Base-by-base conservation (phyloP, 176 grass and related monocot genomes). In the Oryza australiensis region DNA sequence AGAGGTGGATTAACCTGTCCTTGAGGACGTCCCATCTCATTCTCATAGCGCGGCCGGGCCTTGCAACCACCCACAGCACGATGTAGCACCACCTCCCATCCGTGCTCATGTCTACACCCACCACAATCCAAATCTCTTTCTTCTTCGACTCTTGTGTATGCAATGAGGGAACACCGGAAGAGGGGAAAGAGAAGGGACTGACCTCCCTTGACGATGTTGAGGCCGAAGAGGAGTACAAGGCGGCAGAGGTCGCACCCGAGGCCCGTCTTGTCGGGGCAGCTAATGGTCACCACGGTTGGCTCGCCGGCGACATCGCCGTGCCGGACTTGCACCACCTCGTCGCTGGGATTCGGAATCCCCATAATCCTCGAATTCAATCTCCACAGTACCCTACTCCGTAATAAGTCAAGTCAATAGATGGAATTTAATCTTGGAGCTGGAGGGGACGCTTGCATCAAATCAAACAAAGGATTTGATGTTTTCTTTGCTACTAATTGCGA, bases 221-320 rank as follows among this genome's bases (percentile, higher is more conserved):
- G 89, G 30, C 94, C 91, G 78, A 97, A 97, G 71, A 97, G 91
- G 72, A 97, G 94, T 63, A 97, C 87, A 41, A 88, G 57, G 10
- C 94, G 89, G 87, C 94, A 97, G 34, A 97, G 94, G 78, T 97
- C 89, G 83, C 91, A 94, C 9, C 94, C 94, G 46, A 97, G 91
- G 26, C 94, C 94, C 3, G 87, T 97, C 85, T 97, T 97, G 84
- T 97, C 91, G 20, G 94, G 82, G 86, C 94, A 94, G 62, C 89
- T 97, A 0, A 97, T 26, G 12, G 91, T 94, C 53, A 97, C 85
- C 49, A 94, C 83, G 41, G 70, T 92, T 6, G 91, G 94, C 10
- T 92, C 94, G 5, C 85, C 89, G 53, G 76, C 71, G 14, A 60
- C 73, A 55, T 92, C 87, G 2, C 83, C 85, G 71, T 83, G 87